A percentile compares a stretch with the other conserved stretches of the same genome.
Evolutionary conservation across 2,329 filamentous ascomycete genomes (phyloP).

Genomic region (Endoconidiophora polonica): DNA sequence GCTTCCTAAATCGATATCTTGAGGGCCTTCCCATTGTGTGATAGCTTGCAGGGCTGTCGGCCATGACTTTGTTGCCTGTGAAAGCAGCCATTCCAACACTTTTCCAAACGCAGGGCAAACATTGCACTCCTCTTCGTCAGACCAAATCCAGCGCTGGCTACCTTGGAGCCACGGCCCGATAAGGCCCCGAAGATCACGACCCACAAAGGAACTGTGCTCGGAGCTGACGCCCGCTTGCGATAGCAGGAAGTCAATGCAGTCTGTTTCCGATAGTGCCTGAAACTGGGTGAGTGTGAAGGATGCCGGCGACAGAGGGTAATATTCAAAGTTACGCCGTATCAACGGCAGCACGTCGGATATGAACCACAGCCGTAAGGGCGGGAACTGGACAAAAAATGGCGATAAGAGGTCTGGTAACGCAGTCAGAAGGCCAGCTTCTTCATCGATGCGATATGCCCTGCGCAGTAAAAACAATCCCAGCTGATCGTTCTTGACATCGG

Average conservation of each 20-base stretch:
- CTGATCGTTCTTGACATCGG: constrained; percentile 33
- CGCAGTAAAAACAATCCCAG: constrained; percentile 50
- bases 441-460: constrained; percentile 51
- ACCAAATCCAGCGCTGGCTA: constrained; percentile 9
- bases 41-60: constrained; percentile 44
- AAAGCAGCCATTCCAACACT: constrained; percentile 49
- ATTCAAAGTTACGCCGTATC: constrained; percentile 51
- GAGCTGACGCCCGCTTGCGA: constrained; percentile 32
- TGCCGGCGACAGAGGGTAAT: constrained; percentile 38
- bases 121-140: constrained; percentile 17
- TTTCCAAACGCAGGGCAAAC: constrained; percentile 49
- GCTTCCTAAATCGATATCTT: constrained; percentile 51
- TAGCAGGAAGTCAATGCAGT: constrained; percentile 45
- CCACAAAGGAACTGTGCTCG: constrained; percentile 27
- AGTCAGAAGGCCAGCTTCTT: constrained; percentile 54
- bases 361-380: constrained; percentile 49
- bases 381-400: constrained; percentile 48
- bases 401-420: constrained; percentile 49
- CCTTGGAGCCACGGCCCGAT: constrained; percentile 56
- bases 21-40: constrained; percentile 57
- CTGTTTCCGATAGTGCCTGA: constrained; percentile 39
- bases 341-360: constrained; percentile 53
- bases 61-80: constrained; percentile 43
- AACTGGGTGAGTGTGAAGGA: constrained; percentile 44
- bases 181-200: constrained; percentile 49